phyloP scores from a whole-genome alignment of 2,329 filamentous ascomycete species.

The Curvularia hawaiiensis region DNA sequence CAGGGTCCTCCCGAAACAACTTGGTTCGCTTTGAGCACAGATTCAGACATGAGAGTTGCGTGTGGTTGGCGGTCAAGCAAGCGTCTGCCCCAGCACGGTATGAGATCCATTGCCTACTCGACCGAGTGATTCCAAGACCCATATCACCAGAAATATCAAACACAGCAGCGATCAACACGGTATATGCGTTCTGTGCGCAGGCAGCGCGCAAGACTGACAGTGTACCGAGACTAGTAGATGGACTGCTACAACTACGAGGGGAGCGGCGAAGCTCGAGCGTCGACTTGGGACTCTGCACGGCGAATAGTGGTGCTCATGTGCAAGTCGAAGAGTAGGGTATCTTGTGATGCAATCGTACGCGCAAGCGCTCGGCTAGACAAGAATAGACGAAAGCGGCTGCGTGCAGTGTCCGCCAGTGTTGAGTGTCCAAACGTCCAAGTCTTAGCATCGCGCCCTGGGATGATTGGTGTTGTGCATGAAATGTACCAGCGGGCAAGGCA shows the following conservation, averaged over 20 bases:
- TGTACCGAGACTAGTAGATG: not conserved
- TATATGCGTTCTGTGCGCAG: not conserved
- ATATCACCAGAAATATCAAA: not conserved
- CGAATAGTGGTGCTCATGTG: constrained; percentile 1
- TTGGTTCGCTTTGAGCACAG: not conserved
- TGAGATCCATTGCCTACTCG: not conserved
- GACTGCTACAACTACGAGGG: constrained; percentile 1
- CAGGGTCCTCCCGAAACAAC: not conserved
- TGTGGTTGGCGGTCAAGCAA: not conserved
- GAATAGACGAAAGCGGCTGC: not conserved
- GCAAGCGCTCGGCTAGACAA: constrained; percentile 2
- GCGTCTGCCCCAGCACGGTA: not conserved
- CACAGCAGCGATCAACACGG: not conserved
- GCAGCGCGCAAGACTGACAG: not conserved
- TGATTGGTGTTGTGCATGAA: constrained; percentile 6
- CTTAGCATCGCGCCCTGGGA: not conserved
- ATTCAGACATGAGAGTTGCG: not conserved
- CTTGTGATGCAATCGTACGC: constrained; percentile 1
- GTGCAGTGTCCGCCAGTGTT: not conserved
- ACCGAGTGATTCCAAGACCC: not conserved
- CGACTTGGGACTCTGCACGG: not conserved
- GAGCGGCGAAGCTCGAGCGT: not conserved
- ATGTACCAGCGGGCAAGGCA: constrained; percentile 6
- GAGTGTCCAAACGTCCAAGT: constrained; percentile 3
- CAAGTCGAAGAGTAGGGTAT: constrained; percentile 8